A percentile compares a stretch with the other conserved stretches of the same genome.
These are phyloP conservation scores for Collybia mongolica DNA, from an alignment of 768 basidiomycete genomes.

Conservation along the genomic window DNA sequence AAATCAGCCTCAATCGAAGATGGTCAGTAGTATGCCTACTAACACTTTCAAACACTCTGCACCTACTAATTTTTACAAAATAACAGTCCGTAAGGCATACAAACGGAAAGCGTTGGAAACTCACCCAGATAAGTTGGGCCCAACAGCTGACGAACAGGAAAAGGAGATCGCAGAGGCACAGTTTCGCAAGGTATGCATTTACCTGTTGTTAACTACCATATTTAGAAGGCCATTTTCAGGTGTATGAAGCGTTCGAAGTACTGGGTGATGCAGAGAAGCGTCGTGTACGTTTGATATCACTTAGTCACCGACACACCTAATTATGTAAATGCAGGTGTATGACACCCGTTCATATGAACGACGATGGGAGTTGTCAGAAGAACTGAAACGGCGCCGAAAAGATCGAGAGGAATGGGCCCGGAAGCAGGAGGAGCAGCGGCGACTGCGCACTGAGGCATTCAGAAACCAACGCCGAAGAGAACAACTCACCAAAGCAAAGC, in stretches of 20 bases:
- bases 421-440: slow-evolving; percentile 45
- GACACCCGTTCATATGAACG: slow-evolving; percentile 38
- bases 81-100: slow-evolving; percentile 64
- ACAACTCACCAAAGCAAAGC: slow-evolving; percentile 33
- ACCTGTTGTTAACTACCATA: slow-evolving; percentile 1
- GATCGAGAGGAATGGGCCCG: slow-evolving; percentile 57
- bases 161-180: slow-evolving; percentile 53
- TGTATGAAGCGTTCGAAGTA: slow-evolving; percentile 61
- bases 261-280: slow-evolving; percentile 56
- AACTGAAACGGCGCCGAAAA: slow-evolving; percentile 39
- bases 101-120: slow-evolving; percentile 67
- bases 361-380: slow-evolving; percentile 29
- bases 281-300: slow-evolving; percentile 34
- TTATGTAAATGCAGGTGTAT: slow-evolving; percentile 36
- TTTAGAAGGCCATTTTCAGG: slow-evolving; percentile 33
- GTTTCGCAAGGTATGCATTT: slow-evolving; percentile 54
- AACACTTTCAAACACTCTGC: background rate
- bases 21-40: slow-evolving; percentile 32
- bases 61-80: background rate
- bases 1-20: slow-evolving; percentile 49
- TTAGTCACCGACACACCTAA: no score
- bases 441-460: slow-evolving; percentile 47
- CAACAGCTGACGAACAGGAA: slow-evolving; percentile 46
- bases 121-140: slow-evolving; percentile 71
- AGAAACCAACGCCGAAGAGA: slow-evolving; percentile 28